Evolutionary conservation across 2,329 filamentous ascomycete species (phyloP).

Genomic region (Trichoderma sp.): DNA sequence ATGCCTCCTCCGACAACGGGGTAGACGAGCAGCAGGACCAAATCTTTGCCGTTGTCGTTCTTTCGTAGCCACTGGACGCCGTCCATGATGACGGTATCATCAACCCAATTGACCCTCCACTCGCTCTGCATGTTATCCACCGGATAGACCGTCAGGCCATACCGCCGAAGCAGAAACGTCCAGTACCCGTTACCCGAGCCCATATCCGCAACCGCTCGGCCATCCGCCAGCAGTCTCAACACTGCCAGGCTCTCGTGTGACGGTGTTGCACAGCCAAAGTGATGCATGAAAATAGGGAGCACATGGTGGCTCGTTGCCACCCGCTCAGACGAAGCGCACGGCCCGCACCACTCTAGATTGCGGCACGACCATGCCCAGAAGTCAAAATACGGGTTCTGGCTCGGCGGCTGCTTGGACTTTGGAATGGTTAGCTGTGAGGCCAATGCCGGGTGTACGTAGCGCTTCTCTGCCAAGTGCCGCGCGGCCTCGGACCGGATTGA

Average conservation of each 20-base stretch:
- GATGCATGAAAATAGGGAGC: conserved; percentile 72
- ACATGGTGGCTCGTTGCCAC: conserved; percentile 62
- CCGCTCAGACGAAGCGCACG: conserved; percentile 49
- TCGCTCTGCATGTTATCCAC: conserved; percentile 66
- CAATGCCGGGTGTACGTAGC: conserved; percentile 48
- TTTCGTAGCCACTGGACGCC: conserved; percentile 56
- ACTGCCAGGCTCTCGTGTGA: conserved; percentile 63
- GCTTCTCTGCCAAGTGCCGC: conserved; percentile 51
- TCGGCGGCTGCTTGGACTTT: conserved; percentile 43
- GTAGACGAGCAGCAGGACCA: conserved; percentile 68
- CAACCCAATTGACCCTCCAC: conserved; percentile 68
- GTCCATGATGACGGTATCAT: conserved; percentile 61
- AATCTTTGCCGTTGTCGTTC: conserved; percentile 48
- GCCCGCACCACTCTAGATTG: conserved; percentile 63
- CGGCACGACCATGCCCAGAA: conserved; percentile 65
- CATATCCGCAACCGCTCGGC: conserved; percentile 59
- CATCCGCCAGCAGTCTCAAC: conserved; percentile 54
- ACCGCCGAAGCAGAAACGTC: conserved; percentile 65
- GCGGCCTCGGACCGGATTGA: conserved; percentile 59
- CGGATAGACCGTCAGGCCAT: conserved; percentile 53
- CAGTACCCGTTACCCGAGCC: conserved; percentile 75
- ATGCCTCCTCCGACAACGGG: conserved; percentile 64
- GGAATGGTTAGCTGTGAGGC: conserved; percentile 41
- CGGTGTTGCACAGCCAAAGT: conserved; percentile 72
- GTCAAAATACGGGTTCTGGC: conserved; percentile 63